Conservation (phyloP, 192 early-diverging fungal genomes). For the Backusella sp. region DNA sequence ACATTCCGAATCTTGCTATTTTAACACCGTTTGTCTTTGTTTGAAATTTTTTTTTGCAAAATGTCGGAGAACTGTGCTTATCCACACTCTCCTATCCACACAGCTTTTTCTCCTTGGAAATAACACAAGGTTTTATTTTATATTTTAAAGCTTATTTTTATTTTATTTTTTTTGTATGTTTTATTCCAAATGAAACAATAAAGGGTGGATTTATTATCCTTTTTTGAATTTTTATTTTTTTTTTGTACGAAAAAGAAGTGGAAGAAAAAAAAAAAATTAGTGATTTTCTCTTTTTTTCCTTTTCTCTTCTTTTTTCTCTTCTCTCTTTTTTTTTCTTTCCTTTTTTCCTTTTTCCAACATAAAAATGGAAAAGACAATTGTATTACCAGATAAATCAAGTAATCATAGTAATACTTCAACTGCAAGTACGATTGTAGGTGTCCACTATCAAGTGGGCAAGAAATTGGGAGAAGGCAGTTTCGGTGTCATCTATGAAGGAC, state of each 20-base stretch:
- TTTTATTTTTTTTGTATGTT: background rate
- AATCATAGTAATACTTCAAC: background rate
- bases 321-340: background rate
- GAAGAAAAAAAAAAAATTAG: background rate
- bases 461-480: conserved; percentile 98
- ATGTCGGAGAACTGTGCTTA: background rate
- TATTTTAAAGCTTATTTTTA: conserved; percentile 5
- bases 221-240: background rate
- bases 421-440: conserved; percentile 68
- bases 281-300: background rate
- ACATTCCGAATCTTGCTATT: background rate
- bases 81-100: background rate
- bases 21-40: background rate
- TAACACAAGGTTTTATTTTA: conserved; percentile 8
- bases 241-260: too few relatives aligned
- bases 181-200: too few relatives aligned
- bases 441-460: conserved; percentile 92
- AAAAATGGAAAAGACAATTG: conserved; percentile 9
- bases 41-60: background rate
- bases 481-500: conserved; percentile 98
- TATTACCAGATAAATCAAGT: conserved; percentile 1
- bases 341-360: background rate
- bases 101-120: background rate
- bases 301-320: background rate
- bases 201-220: too few relatives aligned